Evolutionary conservation across 768 basidiomycete genomes (phyloP).

Genomic region (Auriscalpium microsporum): DNA sequence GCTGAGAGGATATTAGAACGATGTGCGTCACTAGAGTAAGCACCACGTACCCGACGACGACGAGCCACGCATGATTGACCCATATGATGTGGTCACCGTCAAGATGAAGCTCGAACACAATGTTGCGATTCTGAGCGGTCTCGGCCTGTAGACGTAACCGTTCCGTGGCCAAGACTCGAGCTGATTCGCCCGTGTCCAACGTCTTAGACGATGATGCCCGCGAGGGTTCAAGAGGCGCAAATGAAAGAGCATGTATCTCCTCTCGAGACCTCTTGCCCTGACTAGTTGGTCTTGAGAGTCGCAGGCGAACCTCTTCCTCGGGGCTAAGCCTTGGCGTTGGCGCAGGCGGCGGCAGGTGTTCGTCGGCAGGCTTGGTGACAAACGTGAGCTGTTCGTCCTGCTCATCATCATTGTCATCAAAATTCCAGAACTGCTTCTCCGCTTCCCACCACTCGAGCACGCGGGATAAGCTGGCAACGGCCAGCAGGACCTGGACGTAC

Average conservation of each 20-base stretch:
- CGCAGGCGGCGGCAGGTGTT: slow-evolving; percentile 32
- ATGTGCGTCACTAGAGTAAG: neutral
- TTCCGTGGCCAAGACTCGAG: slow-evolving; percentile 80
- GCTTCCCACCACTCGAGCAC: slow-evolving; percentile 99
- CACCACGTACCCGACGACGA: slow-evolving; percentile 73
- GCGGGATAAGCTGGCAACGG: slow-evolving; percentile 90
- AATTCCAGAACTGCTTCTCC: slow-evolving; percentile 99
- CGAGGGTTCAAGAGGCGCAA: slow-evolving; percentile 17
- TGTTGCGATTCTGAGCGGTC: slow-evolving; percentile 90
- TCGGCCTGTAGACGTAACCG: slow-evolving; percentile 86
- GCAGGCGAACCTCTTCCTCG: slow-evolving; percentile 45
- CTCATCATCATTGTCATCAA: slow-evolving; percentile 86
- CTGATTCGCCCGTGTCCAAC: slow-evolving; percentile 61
- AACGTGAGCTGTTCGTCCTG: slow-evolving; percentile 88
- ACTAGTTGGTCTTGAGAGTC: slow-evolving; percentile 40
- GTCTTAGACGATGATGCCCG: slow-evolving; percentile 31
- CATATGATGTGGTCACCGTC: slow-evolving; percentile 94
- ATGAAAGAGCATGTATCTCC: slow-evolving; percentile 22
- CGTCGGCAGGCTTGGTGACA: slow-evolving; percentile 83
- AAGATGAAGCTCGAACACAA: slow-evolving; percentile 88
- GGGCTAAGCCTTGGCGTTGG: slow-evolving; percentile 37
- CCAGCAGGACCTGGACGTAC: slow-evolving; percentile 95
- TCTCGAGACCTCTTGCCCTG: slow-evolving; percentile 50
- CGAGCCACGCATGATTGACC: slow-evolving; percentile 93
- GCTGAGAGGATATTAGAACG: slow-evolving; percentile 33